Base-by-base conservation (phyloP, 352 stramenopile species). In the Elongisporangium senticosum region DNA sequence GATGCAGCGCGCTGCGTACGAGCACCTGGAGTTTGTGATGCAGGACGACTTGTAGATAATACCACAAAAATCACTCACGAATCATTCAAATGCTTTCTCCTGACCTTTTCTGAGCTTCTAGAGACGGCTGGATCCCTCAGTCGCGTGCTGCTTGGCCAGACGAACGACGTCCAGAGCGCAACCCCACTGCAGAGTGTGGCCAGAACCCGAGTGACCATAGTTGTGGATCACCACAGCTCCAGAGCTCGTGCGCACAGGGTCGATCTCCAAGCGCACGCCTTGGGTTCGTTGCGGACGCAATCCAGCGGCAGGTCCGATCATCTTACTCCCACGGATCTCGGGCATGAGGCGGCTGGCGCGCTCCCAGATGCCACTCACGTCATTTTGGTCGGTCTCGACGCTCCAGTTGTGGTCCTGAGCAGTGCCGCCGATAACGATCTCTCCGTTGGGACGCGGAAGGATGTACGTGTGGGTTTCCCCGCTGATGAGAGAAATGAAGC, bases 161-260 rank as follows among this genome's bases (percentile, higher is more conserved):
- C 39, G 48, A 51, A 81, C 68, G 19, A 88, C 80, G 21, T 86
- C 72, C 50, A 71, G 58, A 13, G 80, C 80, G 51, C 80, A 90
- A 0, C 77, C 80, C 75, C 80, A 86, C 49, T 90, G 80, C 47
- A 90, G 61, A 13, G 80, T 90, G 60, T 90, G 80, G 24, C 80
- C 80, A 22, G 76, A 88, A 39, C 80, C 80, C 8, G 59, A 75
- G 37, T 90, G 80, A 4, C 68, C 80, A 33, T 90, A 90, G 67
- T 88, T 90, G 68, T 90, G 77, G 66, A 90, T 82, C 33, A 88
- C 62, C 5, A 79, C 0, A 0, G 80, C 77, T 6, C 80, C 77
- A 10, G 49, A 50, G 7, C 37, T 58, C 2, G 65, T 78, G 52
- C 58, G 71, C 8, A 52, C 56, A 3, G 72, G 20, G 3, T 87